Conservation (phyloP, 352 stramenopile species). For the Pythium angustatum region DNA sequence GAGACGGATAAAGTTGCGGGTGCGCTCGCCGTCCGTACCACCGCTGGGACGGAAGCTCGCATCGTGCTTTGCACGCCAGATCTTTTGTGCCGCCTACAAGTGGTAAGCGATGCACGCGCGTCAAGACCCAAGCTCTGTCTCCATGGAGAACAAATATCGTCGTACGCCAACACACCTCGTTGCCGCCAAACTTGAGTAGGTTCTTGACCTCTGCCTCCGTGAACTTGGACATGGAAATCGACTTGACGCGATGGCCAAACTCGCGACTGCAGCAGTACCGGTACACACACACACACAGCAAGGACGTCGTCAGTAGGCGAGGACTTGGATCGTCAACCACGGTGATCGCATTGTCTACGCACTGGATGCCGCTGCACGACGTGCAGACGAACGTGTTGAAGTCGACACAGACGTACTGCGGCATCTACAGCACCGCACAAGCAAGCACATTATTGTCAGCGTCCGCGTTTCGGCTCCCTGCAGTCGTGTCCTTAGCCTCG, state of each 20-base stretch:
- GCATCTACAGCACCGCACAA: constrained; percentile 55
- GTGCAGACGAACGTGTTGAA: constrained; percentile 96
- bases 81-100: constrained; percentile 75
- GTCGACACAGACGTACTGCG: constrained; percentile 91
- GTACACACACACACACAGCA: background rate
- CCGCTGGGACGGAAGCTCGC: constrained; percentile 73
- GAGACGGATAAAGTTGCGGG: constrained; percentile 87
- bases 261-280: constrained; percentile 48
- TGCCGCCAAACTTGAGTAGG: constrained; percentile 87
- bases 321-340: too few relatives aligned
- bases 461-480: background rate
- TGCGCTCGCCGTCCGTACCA: constrained; percentile 75
- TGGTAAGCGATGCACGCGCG: too few relatives aligned
- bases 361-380: constrained; percentile 92
- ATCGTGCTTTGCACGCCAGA: constrained; percentile 84
- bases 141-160: too few relatives aligned
- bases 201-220: constrained; percentile 90
- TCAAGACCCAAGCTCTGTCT: too few relatives aligned
- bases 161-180: constrained; percentile 55
- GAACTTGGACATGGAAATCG: constrained; percentile 94
- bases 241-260: constrained; percentile 93
- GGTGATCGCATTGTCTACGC: constrained; percentile 21
- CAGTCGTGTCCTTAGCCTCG: too few relatives aligned
- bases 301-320: constrained; percentile 3
- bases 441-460: background rate